Evolutionary conservation across 2,329 filamentous ascomycete genomes (phyloP).

Genomic region (Aspergillus sergii): DNA sequence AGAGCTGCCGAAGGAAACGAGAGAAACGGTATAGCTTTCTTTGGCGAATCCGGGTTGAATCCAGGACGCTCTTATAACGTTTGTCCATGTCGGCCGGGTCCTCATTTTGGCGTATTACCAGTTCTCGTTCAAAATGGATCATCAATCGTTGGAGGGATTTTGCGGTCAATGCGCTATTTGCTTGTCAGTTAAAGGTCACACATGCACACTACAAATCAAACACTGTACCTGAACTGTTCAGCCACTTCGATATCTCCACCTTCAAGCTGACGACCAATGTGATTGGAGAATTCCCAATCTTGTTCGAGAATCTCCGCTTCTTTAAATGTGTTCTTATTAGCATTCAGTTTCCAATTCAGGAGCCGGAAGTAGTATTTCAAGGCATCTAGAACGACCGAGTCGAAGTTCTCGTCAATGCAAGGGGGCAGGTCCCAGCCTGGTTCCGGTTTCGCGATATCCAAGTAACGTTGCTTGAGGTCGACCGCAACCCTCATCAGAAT

Average conservation of each 20-base stretch:
- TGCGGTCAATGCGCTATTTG: constrained; percentile 73
- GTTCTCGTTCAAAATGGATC: constrained; percentile 86
- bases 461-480: constrained; percentile 87
- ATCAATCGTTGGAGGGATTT: constrained; percentile 89
- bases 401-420: constrained; percentile 96
- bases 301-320: constrained; percentile 96
- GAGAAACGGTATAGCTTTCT: constrained; percentile 96
- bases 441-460: constrained; percentile 79
- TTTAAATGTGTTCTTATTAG: constrained; percentile 99
- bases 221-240: constrained; percentile 78
- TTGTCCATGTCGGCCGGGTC: constrained; percentile 89
- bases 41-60: constrained; percentile 94
- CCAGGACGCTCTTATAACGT: constrained; percentile 90
- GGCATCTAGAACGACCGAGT: constrained; percentile 86
- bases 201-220: not conserved
- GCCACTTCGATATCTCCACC: constrained; percentile 95
- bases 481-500: constrained; percentile 89
- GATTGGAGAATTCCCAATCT: constrained; percentile 97
- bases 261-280: constrained; percentile 87
- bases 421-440: constrained; percentile 93
- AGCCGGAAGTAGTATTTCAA: constrained; percentile 98
- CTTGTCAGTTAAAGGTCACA: constrained; percentile 27
- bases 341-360: constrained; percentile 94
- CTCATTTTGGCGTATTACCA: constrained; percentile 82
- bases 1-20: constrained; percentile 84